Evolutionary conservation across 129 eudicot genomes (phyloP), one percentile per base, ranked within the genome.

Genomic region (Glebionis coronaria): DNA sequence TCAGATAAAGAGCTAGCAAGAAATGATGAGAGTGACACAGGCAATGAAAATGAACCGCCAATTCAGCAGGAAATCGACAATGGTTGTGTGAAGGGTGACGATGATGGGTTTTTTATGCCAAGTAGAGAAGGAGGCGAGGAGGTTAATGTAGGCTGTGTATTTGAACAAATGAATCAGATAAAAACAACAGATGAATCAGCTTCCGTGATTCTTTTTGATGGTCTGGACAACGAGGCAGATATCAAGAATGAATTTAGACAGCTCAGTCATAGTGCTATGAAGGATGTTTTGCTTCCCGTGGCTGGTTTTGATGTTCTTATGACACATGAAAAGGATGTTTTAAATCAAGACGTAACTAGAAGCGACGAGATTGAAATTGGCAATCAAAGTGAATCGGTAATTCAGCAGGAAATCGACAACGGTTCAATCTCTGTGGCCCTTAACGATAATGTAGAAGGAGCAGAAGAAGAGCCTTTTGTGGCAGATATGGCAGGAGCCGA

Each of bases 1-100:
- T 63, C 23, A 38, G 63, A 38, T 77, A 60, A 80, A 63, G 40
- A 73, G 78, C 19, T 67, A 56, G 68, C 58, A 80, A 56, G 72
- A 25, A 5, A 13, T 71, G 55, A 40, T n/a, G 77, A 42, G 50
- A 55, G 51, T 61, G 65, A 54, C 23, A 44, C 46, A 19, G 25
- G 38, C 35, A 16, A 62, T 61, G 82, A 73, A 38, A 61, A 49
- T 47, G 65, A 73, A 67, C 5, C 29, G 3, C 44, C 18, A 15
- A 27, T 69, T 65, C 62, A 79, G 65, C 69, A 52, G 57, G 62
- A 70, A 27, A 25, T 25, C 8, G 42, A 69, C 47, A 44, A 42
- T 44, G 29, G 55, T 54, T 65, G 29, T 21, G 69, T 61, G 54
- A 76, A 42, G 11, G 70, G 51, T 20, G 52, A 52, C 19, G 63